A percentile compares a stretch with the other conserved stretches of the same genome.
phyloP scores from a whole-genome alignment of 371 early-diverging fungal species.

The Rhizopus delemar region DNA sequence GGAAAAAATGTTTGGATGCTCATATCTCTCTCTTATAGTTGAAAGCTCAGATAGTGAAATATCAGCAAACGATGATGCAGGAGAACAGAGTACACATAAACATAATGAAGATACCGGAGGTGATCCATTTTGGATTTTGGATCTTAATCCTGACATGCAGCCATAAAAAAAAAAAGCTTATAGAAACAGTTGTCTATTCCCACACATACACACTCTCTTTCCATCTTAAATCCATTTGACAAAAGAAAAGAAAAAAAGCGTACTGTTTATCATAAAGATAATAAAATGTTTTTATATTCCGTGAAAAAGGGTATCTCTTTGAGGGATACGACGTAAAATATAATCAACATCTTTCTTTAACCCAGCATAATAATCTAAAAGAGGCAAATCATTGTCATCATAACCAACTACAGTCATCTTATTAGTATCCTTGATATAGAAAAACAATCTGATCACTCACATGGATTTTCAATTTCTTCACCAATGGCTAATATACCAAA shows the following conservation, averaged over 20 bases:
- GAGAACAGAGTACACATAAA: conserved; percentile 16
- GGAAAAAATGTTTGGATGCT: too few species aligned
- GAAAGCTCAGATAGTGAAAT: conserved; percentile 44
- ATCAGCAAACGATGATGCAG: conserved; percentile 33
- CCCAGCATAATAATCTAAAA: conserved; percentile 40
- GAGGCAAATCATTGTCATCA: conserved; percentile 55
- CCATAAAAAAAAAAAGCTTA: conserved; percentile 4
- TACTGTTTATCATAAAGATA: not conserved
- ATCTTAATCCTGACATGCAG: conserved; percentile 53
- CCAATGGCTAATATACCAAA: conserved; percentile 77
- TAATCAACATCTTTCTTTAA: conserved; percentile 46
- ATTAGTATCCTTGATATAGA: not conserved
- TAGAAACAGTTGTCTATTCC: too few species aligned
- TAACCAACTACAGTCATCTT: conserved; percentile 63
- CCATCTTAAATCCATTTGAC: too few species aligned
- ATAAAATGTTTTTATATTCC: not conserved
- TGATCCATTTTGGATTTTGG: conserved; percentile 52
- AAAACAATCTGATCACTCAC: conserved; percentile 19
- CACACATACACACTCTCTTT: too few species aligned
- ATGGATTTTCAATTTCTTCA: conserved; percentile 42
- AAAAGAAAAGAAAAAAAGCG: too few species aligned
- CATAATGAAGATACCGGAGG: conserved; percentile 35
- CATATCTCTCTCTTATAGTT: conserved; percentile 24
- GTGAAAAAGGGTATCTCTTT: conserved; percentile 20
- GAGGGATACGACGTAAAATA: conserved; percentile 45